Conservation (phyloP, 2,329 filamentous ascomycete species). For the Thyridium curvatum region DNA sequence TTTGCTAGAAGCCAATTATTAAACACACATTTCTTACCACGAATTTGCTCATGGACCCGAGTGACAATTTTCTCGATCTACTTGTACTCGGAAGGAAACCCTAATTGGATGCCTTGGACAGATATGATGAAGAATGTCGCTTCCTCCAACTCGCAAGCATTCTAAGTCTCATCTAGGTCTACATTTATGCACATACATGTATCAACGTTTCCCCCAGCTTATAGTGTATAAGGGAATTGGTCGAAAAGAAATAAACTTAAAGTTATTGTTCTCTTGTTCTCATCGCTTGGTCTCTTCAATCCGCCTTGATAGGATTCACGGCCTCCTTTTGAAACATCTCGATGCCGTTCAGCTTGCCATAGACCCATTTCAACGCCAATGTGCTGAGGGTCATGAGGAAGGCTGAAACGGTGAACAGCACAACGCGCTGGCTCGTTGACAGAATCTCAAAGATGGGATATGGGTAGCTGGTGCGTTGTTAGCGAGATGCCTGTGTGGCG, state of each 20-base stretch:
- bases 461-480: constrained; percentile 55
- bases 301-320: constrained; percentile 20
- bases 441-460: constrained; percentile 78
- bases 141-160: too few species aligned
- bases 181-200: too few species aligned
- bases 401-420: constrained; percentile 66
- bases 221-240: too few species aligned
- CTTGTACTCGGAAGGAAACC: too few species aligned
- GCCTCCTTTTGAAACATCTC: constrained; percentile 30
- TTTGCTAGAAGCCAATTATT: too few species aligned
- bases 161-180: too few species aligned
- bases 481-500: background rate
- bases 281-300: constrained; percentile 6
- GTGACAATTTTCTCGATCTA: too few species aligned
- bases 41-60: too few species aligned
- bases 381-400: constrained; percentile 67
- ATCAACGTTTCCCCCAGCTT: too few species aligned
- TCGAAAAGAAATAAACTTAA: background rate
- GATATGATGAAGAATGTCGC: too few species aligned
- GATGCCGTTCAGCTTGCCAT: constrained; percentile 59
- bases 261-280: background rate
- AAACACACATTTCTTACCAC: too few species aligned
- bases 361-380: constrained; percentile 60
- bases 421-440: constrained; percentile 55
- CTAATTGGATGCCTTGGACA: too few species aligned